Percentiles rank a stretch among this genome's conserved stretches.
phyloP scores from a whole-genome alignment of 768 basidiomycete species.

The Boletales sp. region DNA sequence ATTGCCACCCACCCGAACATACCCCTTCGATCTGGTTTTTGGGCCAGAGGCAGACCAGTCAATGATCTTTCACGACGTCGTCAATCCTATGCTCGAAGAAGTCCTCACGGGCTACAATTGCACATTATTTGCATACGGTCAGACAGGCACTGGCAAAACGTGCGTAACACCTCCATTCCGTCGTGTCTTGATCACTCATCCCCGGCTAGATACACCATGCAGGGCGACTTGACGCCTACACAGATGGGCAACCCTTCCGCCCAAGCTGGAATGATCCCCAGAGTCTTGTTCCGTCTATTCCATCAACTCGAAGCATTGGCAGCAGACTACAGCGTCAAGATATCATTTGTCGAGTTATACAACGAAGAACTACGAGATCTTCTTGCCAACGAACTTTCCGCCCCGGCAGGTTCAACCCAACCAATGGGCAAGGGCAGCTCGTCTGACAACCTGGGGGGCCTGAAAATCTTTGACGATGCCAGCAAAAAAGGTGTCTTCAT shows the following conservation, averaged over 20 bases:
- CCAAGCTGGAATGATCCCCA: slow-evolving; percentile 94
- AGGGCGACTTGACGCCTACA: slow-evolving; percentile 83
- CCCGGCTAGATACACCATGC: slow-evolving; percentile 84
- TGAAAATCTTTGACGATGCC: slow-evolving; percentile 93
- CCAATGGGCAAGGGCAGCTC: slow-evolving; percentile 67
- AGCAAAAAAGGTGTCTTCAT: slow-evolving; percentile 88
- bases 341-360: slow-evolving; percentile 94
- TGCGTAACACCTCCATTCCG: slow-evolving; percentile 38
- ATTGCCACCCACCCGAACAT: slow-evolving; percentile 76
- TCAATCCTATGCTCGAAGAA: slow-evolving; percentile 87
- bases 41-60: slow-evolving; percentile 96
- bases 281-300: slow-evolving; percentile 88
- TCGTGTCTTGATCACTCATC: slow-evolving; percentile 9
- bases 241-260: slow-evolving; percentile 85
- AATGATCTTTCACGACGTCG: slow-evolving; percentile 91
- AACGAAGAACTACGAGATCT: slow-evolving; percentile 98
- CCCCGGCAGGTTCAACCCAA: slow-evolving; percentile 63
- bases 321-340: slow-evolving; percentile 86
- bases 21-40: slow-evolving; percentile 94
- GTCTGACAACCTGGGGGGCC: slow-evolving; percentile 52
- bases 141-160: slow-evolving; percentile 99
- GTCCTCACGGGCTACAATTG: slow-evolving; percentile 97
- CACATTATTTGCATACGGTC: slow-evolving; percentile 96
- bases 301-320: slow-evolving; percentile 75
- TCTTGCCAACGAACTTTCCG: slow-evolving; percentile 71